Conservation (phyloP, 768 basidiomycete species). For the Neoboletus subvelutipes region DNA sequence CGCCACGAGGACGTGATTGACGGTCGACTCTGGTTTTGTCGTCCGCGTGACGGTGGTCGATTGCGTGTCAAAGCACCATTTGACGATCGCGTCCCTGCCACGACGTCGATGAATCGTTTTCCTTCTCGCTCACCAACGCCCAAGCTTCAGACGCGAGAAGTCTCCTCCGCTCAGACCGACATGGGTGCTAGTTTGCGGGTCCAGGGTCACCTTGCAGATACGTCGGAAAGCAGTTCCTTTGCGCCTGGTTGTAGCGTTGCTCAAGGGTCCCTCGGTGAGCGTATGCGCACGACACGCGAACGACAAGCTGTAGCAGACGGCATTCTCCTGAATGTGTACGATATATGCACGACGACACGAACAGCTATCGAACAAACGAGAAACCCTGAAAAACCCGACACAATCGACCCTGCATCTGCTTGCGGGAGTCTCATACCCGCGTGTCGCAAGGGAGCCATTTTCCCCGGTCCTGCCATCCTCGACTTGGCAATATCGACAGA, state of each 20-base stretch:
- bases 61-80: conserved; percentile 1
- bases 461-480: neutral
- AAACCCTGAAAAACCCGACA: neutral
- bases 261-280: neutral
- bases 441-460: neutral
- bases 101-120: neutral
- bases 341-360: conserved; percentile 12
- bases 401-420: neutral
- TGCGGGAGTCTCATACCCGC: neutral
- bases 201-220: neutral
- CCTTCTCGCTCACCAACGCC: neutral
- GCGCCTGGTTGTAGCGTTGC: neutral
- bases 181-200: neutral
- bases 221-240: neutral
- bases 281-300: neutral
- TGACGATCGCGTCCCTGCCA: neutral
- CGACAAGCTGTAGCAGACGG: neutral
- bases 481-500: neutral
- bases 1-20: neutral
- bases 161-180: neutral
- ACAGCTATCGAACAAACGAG: neutral
- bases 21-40: conserved; percentile 1
- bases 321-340: neutral
- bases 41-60: neutral
- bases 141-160: neutral